Evolutionary conservation across 2,329 filamentous ascomycete genomes (phyloP), one percentile per base, ranked within the genome.

Genomic region (Phialocephala subalpina): DNA sequence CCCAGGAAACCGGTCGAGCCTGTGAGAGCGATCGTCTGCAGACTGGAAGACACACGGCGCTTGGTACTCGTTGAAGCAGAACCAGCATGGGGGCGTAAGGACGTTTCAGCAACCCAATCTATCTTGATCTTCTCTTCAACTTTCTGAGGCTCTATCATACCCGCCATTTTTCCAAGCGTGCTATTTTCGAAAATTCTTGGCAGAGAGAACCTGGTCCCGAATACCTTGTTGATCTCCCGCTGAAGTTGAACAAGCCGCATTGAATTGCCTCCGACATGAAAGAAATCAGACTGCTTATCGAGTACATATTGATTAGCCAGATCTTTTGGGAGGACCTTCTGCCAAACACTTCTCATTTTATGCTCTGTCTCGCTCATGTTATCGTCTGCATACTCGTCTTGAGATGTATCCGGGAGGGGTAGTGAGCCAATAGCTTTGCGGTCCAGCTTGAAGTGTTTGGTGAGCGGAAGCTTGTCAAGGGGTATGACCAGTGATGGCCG

Each of bases 1-100:
- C 78, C 82, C 0, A 86, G 71, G 58, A 81, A 82, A 0, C 79
- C 80, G 1, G 78, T 78, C 1, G 78, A 73, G 0, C 81, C 81
- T 0, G 80, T 83, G 1, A 82, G 62, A 2, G 81, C 49, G 12
- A 73, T 53, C 38, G 59, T 60, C 40, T 67, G 33, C 52, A 36
- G 27, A 47, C 42, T 18, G 33, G 35, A 22, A 45, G 53, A 20
- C 29, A 57, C 22, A 35, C n/a, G 35, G 14, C 20, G 14, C 4
- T 22, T 9, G 14, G 49, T 25, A 53, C 8, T 9, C 6, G 9
- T 40, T n/a, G 5, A 35, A 11, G 25, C 12, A 42, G 16, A 2
- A 29, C 42, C 20, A 49, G 36, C 42, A 53, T 61, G 45, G 47
- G 62, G 18, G 35, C 20, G 9, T 36, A 42, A n/a, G 35, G 57